Conservation (phyloP, 1,139 yeast species). For the Geotrichum europaeum region DNA sequence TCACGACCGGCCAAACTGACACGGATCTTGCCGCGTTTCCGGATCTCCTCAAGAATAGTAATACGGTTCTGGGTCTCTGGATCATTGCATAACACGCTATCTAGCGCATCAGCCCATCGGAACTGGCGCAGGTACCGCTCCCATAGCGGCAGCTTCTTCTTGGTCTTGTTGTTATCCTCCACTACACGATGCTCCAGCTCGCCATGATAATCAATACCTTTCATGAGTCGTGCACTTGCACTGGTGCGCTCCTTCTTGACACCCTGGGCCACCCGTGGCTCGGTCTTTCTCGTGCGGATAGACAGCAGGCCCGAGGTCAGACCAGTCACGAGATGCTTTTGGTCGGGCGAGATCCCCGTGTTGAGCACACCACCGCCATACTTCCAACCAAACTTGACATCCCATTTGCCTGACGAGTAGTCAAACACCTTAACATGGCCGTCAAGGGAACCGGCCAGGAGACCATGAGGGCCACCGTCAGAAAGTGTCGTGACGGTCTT, state of each 20-base stretch:
- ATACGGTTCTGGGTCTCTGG: constrained; percentile 72
- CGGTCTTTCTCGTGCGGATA: constrained; percentile 77
- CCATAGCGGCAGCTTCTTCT: constrained; percentile 65
- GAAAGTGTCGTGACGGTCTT: constrained; percentile 86
- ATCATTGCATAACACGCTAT: constrained; percentile 74
- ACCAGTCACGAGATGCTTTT: constrained; percentile 91
- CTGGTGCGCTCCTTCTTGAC: constrained; percentile 37
- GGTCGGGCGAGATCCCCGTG: constrained; percentile 85
- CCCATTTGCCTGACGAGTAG: constrained; percentile 66
- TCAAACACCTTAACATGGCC: constrained; percentile 97
- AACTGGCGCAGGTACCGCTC: constrained; percentile 82
- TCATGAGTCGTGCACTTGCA: constrained; percentile 71
- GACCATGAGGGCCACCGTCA: constrained; percentile 54
- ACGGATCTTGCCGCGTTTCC: constrained; percentile 80
- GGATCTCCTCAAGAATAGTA: constrained; percentile 76
- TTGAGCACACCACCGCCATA: constrained; percentile 88
- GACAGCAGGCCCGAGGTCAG: constrained; percentile 83
- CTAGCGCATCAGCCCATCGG: constrained; percentile 89
- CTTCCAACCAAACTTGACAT: constrained; percentile 95
- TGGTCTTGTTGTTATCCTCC: constrained; percentile 44
- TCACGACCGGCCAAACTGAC: constrained; percentile 75
- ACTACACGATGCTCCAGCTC: constrained; percentile 76
- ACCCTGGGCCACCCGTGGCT: constrained; percentile 47
- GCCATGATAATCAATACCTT: constrained; percentile 87
- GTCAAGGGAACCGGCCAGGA: constrained; percentile 89